Percentiles rank a stretch among this genome's conserved stretches.
These are phyloP conservation scores for Epichloe amarillans DNA, from an alignment of 2,329 filamentous ascomycete genomes.

Conservation along the genomic window DNA sequence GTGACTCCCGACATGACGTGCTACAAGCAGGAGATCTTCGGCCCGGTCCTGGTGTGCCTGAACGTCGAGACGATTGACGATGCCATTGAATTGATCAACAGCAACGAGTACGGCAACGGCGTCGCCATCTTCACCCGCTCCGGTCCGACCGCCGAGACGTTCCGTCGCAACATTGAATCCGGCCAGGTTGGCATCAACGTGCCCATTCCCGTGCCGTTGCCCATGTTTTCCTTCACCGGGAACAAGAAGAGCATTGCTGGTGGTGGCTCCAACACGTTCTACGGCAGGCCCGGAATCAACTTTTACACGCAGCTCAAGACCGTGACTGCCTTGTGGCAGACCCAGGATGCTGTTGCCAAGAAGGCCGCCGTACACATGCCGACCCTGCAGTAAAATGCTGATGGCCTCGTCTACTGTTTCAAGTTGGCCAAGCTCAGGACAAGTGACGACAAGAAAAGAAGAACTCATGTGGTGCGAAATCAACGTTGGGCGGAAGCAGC, in stretches of 20 bases:
- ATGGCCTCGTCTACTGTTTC: background rate
- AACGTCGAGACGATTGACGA: slow-evolving; percentile 68
- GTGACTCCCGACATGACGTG: slow-evolving; percentile 72
- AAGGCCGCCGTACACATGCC: slow-evolving; percentile 89
- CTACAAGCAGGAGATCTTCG: slow-evolving; percentile 78
- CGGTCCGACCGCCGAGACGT: slow-evolving; percentile 62
- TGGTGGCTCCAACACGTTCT: slow-evolving; percentile 86
- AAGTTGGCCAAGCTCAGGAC: too few relatives aligned
- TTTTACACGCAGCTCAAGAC: slow-evolving; percentile 99
- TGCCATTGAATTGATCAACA: slow-evolving; percentile 70
- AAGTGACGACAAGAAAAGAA: too few relatives aligned
- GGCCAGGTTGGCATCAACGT: slow-evolving; percentile 82
- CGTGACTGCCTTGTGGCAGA: slow-evolving; percentile 82
- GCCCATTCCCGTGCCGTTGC: slow-evolving; percentile 58
- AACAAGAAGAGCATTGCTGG: slow-evolving; percentile 88
- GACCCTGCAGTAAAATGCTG: slow-evolving; percentile 23
- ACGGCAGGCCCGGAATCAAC: slow-evolving; percentile 79
- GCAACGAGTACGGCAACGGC: slow-evolving; percentile 78
- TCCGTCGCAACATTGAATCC: slow-evolving; percentile 70
- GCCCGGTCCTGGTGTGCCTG: slow-evolving; percentile 70
- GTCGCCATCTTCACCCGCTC: slow-evolving; percentile 73
- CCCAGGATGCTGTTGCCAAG: slow-evolving; percentile 68
- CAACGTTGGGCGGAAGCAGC: too few relatives aligned
- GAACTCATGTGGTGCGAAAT: too few relatives aligned
- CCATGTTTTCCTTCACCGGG: slow-evolving; percentile 60